Base-by-base conservation (phyloP, 1,284 basidiomycete species). In the Marasmius oreades region DNA sequence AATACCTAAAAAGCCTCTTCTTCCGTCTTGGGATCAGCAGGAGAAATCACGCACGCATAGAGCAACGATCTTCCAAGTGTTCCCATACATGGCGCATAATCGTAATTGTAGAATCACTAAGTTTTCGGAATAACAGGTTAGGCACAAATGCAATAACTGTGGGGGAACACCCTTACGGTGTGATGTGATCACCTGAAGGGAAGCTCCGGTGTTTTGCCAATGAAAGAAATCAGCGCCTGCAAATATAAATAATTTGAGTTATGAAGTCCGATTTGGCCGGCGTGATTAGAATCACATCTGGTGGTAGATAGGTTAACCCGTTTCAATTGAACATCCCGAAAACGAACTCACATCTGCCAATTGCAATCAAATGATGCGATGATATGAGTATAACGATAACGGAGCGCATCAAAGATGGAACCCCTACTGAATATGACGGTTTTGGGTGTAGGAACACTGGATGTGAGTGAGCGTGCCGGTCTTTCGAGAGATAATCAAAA, bases 121-220 rank as follows among this genome's bases (percentile, higher is more conserved):
- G n/a, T n/a, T n/a, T n/a, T n/a, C n/a, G n/a, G n/a, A 18, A 37
- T 16, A n/a, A 20, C 11, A 16, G 18, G 12, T 2, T 14, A 39
- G 7, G 14, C 2, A 14, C 7, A n/a, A 39, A 37, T 16, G 3
- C 14, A 39, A 52, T 8, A n/a, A n/a, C 42, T 26, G 3, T 47
- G 14, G 23, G 26, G 45, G 23, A 2, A 2, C n/a, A 47, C 23
- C 20, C 52, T 26, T 2, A 55, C 57, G 28, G 34, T 59, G 57
- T 7, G 57, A 55, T 7, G 57, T 59, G 7, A 53, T 26, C 44
- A 51, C 51, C 26, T 59, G 57, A 8, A 59, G 34, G 36, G 55
- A 55, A n/a, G 57, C 57, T 8, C 57, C 57, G 4, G 50, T 46
- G 34, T 59, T 59, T 53, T 59, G 42, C 57, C 57, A 59, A 36